Conservation (phyloP, 257 asterid species). For the Marsdenia floribunda region DNA sequence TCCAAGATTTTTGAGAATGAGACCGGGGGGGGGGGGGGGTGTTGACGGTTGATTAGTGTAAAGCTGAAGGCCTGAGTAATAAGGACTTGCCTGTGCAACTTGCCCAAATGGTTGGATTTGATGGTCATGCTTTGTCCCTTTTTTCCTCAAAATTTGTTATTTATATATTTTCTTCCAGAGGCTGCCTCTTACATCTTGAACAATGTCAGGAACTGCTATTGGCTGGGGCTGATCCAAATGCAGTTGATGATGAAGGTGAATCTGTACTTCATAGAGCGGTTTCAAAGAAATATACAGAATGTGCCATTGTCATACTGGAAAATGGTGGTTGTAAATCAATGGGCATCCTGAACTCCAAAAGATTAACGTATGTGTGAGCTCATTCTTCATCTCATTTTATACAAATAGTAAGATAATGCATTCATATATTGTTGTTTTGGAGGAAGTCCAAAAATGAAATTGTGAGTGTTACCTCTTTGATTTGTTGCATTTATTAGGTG, state of each 20-base stretch:
- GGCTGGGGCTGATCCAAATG: constrained; percentile 99
- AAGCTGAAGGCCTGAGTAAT: not conserved
- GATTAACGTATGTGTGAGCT: constrained; percentile 71
- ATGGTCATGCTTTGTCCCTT: not conserved
- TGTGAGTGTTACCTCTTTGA: not conserved
- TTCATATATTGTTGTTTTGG: not conserved
- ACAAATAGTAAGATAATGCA: not conserved
- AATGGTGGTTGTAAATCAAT: constrained; percentile 96
- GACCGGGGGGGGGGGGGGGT: no score
- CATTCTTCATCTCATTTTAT: constrained; percentile 9
- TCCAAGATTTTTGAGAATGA: not conserved
- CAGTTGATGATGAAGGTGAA: constrained; percentile 97
- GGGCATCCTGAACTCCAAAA: constrained; percentile 77
- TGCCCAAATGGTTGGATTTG: not conserved
- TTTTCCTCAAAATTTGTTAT: constrained; percentile 2
- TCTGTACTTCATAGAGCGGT: constrained; percentile 98
- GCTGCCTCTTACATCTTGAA: constrained; percentile 14
- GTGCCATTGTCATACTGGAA: constrained; percentile 87
- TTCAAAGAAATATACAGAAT: constrained; percentile 85
- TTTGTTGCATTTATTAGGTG: not conserved
- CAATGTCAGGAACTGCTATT: constrained; percentile 67
- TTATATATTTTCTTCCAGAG: not conserved
- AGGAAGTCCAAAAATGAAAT: not conserved
- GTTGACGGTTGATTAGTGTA: not conserved
- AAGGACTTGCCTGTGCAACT: not conserved